phyloP scores from a whole-genome alignment of 139 green algal species.

The Tetradesmus lagerheimii region DNA sequence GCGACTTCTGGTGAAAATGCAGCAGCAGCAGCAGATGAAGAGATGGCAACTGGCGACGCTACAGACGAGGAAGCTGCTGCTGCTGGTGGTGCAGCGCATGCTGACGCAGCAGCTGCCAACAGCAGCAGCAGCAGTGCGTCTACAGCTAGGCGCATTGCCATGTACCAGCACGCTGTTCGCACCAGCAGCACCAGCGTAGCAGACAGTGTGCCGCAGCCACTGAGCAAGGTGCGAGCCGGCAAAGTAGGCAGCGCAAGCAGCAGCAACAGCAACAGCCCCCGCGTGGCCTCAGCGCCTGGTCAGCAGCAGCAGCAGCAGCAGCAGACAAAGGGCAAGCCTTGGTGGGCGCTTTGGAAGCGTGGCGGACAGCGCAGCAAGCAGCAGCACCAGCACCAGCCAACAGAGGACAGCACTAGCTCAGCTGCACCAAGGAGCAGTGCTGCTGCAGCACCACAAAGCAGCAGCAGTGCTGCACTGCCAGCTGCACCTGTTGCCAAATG shows the following conservation, averaged over 20 bases:
- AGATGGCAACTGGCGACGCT: background rate
- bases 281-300: background rate
- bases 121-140: slow-evolving; percentile 19
- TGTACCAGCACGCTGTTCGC: background rate
- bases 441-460: background rate
- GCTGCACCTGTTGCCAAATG: background rate
- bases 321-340: background rate
- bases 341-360: slow-evolving; percentile 22
- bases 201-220: background rate
- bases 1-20: background rate
- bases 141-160: background rate
- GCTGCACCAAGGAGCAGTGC: background rate
- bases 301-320: slow-evolving; percentile 43
- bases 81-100: background rate
- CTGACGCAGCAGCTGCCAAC: background rate
- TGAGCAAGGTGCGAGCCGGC: background rate
- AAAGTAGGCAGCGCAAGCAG: background rate
- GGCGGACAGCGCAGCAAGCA: background rate
- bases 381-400: slow-evolving; percentile 7
- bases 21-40: background rate
- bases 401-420: background rate
- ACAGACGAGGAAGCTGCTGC: background rate
- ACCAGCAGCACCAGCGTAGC: background rate
- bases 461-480: background rate
- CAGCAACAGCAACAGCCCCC: slow-evolving; percentile 9